These are phyloP conservation scores for Yarrowia sp. DNA, from an alignment of 805 yeast species.

Conservation along the genomic window DNA sequence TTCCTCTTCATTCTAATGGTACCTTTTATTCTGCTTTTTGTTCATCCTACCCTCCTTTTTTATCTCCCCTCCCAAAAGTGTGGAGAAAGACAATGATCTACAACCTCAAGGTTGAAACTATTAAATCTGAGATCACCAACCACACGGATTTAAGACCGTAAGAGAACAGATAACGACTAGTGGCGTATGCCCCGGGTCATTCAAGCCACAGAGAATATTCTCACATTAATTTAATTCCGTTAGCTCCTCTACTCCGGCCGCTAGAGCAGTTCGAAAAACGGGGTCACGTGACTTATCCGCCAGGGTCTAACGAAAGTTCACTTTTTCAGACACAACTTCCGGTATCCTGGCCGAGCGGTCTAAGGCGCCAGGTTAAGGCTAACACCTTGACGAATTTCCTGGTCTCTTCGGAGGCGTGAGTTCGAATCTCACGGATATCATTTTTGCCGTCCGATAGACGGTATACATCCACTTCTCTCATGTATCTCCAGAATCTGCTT, in stretches of 20 bases:
- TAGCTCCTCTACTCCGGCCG: too few relatives aligned
- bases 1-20: background rate
- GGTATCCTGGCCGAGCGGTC: conserved; percentile 26
- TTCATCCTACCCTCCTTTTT: too few relatives aligned
- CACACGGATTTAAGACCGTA: too few relatives aligned
- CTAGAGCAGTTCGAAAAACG: background rate
- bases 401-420: conserved; percentile 27
- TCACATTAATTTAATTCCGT: too few relatives aligned
- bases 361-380: conserved; percentile 27
- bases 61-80: background rate
- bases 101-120: conserved; percentile 14
- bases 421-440: conserved; percentile 25
- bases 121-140: background rate
- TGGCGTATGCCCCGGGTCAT: background rate
- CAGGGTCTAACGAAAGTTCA: background rate
- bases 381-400: conserved; percentile 19
- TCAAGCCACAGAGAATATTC: background rate
- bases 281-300: background rate
- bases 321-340: background rate
- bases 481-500: too few relatives aligned
- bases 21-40: background rate
- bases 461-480: too few relatives aligned
- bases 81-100: background rate
- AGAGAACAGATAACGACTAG: background rate
- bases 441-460: too few relatives aligned